These are phyloP conservation scores for Pseudoturritis turrita DNA, from an alignment of 345 rosid genomes.

Conservation along the genomic window DNA sequence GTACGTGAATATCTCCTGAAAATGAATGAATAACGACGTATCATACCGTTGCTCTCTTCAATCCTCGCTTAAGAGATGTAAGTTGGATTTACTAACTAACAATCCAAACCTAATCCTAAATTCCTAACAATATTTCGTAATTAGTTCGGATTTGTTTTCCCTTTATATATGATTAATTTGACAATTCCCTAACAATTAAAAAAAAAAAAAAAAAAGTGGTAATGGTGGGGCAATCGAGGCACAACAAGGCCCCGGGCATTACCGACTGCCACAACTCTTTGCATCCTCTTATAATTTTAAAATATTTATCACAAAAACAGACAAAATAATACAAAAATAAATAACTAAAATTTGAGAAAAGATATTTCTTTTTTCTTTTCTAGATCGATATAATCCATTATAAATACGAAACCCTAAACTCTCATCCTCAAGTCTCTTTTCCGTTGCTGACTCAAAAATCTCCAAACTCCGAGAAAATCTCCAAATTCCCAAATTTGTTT, in stretches of 20 bases:
- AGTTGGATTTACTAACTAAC: background rate
- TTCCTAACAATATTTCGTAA: background rate
- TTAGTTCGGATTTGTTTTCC: background rate
- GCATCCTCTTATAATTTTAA: conserved; percentile 20
- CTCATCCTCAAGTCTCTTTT: background rate
- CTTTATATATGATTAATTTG: conserved; percentile 9
- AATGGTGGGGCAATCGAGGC: conserved; percentile 52
- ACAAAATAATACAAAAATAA: background rate
- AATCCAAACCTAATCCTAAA: background rate
- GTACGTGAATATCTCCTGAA: background rate
- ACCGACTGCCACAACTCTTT: conserved; percentile 56
- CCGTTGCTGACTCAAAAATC: conserved; percentile 20
- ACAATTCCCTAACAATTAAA: background rate
- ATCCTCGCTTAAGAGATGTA: background rate
- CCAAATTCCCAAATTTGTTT: conserved; percentile 21
- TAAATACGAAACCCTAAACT: conserved; percentile 40
- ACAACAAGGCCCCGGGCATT: conserved; percentile 48
- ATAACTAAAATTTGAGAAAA: background rate
- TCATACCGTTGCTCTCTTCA: background rate
- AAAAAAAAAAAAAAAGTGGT: background rate
- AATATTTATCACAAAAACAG: conserved; percentile 7
- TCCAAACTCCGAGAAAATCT: conserved; percentile 15
- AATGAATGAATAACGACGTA: background rate
- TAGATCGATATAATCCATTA: conserved; percentile 26
- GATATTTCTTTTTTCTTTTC: background rate